Base-by-base conservation (phyloP, 208 protist species). In the Acanthamoeba castellanii region DNA sequence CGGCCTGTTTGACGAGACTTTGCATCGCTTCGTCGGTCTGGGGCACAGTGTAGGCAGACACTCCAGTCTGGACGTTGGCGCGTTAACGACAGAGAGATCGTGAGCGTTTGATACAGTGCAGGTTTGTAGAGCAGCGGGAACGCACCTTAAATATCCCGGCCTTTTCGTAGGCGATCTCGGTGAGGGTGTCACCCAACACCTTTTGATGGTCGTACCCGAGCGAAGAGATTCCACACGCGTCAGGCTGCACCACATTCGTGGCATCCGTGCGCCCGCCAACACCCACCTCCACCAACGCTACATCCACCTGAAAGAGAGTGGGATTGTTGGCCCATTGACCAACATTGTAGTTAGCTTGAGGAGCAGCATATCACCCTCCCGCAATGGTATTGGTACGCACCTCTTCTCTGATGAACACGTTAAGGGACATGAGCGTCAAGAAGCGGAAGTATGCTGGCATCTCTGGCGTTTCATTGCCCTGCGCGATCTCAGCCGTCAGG, bases 181-280 rank as follows among this genome's bases (percentile, higher is more conserved):
- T 95, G 34, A 99, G 95, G n/a, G 98, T 99, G 90, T 99, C 93
- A 14, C 99, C 99, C 25, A 99, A 97, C 14, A 99, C 97, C 9
- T 97, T 96, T 93, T 97, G 98, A 96, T 99, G 99, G 87, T 99
- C 99, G 37, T 98, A 97, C 55, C 98, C 98, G 20, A 99, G 96
- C 2, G 98, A 94, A 1, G 98, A 99, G 52, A 99, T 98, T 34
- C 98, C 97, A 95, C 96, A 98, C n/a, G 98, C 98, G 52, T 98
- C 97, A 13, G 97, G 95, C 2, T 97, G 94, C 27, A 99, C 95
- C 0, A 98, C 96, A 97, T 99, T 99, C 20, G 98, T 99, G 11
- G 97, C 92, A 96, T 99, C 98, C 55, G 98, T 95, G 70, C 97
- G 95, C 32, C 99, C 99, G 70, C 99, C 99, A n/a, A 99, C 96